phyloP scores from a whole-genome alignment of 441 rosid species.

The Gossypium schwendimanii region DNA sequence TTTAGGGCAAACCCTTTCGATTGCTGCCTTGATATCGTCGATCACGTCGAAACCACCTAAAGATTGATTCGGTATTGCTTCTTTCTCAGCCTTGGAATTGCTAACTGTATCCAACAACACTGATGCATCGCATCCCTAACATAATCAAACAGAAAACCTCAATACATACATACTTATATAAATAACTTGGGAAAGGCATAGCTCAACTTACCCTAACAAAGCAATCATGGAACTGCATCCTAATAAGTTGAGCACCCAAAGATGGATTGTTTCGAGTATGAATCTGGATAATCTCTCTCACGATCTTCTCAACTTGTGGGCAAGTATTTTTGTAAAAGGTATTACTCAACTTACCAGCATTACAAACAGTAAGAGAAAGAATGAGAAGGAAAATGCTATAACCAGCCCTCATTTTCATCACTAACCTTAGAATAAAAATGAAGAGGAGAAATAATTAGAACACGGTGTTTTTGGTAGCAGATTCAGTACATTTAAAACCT shows the following conservation, averaged over 20 bases:
- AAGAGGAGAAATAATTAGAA: not conserved
- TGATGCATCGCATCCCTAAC: constrained; percentile 61
- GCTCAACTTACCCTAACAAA: constrained; percentile 17
- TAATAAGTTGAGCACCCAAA: constrained; percentile 39
- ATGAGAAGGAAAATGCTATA: not conserved
- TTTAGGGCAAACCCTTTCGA: constrained; percentile 41
- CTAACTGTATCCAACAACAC: constrained; percentile 41
- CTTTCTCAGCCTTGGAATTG: constrained; percentile 36
- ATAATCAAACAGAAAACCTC: not conserved
- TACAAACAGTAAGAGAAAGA: not conserved
- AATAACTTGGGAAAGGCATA: not conserved
- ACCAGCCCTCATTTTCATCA: not conserved
- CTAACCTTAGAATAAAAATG: not conserved
- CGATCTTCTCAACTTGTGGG: constrained; percentile 28
- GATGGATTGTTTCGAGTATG: constrained; percentile 20
- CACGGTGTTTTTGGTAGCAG: no score
- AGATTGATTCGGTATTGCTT: constrained; percentile 39
- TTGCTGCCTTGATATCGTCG: constrained; percentile 41
- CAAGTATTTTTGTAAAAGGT: constrained; percentile 30
- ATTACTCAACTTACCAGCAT: constrained; percentile 13
- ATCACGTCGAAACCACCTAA: constrained; percentile 41
- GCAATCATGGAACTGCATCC: constrained; percentile 55
- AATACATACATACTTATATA: no score
- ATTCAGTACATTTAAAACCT: not conserved
- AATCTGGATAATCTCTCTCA: constrained; percentile 21